Base-by-base conservation (phyloP, 768 basidiomycete species). In the Psilocybe cubensis region DNA sequence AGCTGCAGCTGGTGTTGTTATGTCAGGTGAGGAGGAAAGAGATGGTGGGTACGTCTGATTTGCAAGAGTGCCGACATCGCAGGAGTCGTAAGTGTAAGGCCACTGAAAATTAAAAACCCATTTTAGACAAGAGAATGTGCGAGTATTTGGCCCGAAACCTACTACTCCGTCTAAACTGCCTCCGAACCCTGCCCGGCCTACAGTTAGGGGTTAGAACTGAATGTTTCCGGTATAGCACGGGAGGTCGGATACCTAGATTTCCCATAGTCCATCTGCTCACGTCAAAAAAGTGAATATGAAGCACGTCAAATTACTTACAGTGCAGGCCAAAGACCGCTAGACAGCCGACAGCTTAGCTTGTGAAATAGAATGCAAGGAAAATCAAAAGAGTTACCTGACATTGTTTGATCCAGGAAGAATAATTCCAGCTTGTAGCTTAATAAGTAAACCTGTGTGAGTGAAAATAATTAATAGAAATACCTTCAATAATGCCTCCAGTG, bases 1-100 rank as follows among this genome's bases (percentile, higher is more conserved):
- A 1, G 84, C 81, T 18, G 80, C 78, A 3, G 74, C 60, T 17
- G 89, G 90, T 2, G 31, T 81, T 25, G 58, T 60, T 7, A 67
- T 72, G n/a, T 84, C 90, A 33, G 29, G 38, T 23, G 54, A 48
- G 46, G 11, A 14, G n/a, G 17, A 25, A 7, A 33, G 29, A 11
- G 53, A 24, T 9, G 27, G 44, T 54, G 88, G 84, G 63, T 84
- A 70, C 5, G 88, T 84, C 70, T 96, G 95, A 68, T 94, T 94
- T 9, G 83, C 76, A 2, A 90, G 72, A 0, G 92, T 94, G 1
- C 93, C 93, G 6, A 92, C 82, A 66, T 94, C 93, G 66, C 93
- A 94, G 2, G 84, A 70, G 54, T 89, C 86, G 64, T 89, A 89
- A 4, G 80, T 79, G 66, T 87, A 89, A 7, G 89, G 88, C 87